A percentile compares a stretch with the other conserved stretches of the same genome.
Conservation (phyloP, 2,329 filamentous ascomycete species). For the Hypoxylon sp. region DNA sequence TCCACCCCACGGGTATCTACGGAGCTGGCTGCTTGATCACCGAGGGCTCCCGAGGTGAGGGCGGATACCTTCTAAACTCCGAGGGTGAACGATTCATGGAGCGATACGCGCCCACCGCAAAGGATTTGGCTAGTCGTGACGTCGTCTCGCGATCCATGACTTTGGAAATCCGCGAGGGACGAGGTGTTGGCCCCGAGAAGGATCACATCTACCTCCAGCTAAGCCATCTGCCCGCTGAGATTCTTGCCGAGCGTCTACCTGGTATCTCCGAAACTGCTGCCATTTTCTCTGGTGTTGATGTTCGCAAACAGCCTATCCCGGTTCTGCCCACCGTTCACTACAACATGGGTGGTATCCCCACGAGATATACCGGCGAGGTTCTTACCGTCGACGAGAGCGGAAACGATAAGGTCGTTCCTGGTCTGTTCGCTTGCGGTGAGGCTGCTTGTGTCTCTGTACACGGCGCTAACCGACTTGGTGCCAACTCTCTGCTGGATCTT, state of each 20-base stretch:
- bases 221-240: slow-evolving; percentile 90
- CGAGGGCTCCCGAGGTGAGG: slow-evolving; percentile 96
- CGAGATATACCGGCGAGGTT: slow-evolving; percentile 96
- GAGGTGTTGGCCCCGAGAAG: slow-evolving; percentile 96
- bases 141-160: slow-evolving; percentile 99
- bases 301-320: slow-evolving; percentile 95
- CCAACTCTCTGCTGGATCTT: slow-evolving; percentile 97
- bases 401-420: slow-evolving; percentile 92
- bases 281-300: slow-evolving; percentile 97
- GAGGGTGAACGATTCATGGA: slow-evolving; percentile 99
- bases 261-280: slow-evolving; percentile 99
- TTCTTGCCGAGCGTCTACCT: slow-evolving; percentile 94
- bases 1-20: slow-evolving; percentile 99
- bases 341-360: slow-evolving; percentile 99
- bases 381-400: slow-evolving; percentile 87
- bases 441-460: slow-evolving; percentile 98
- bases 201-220: slow-evolving; percentile 99
- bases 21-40: slow-evolving; percentile 98
- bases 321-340: slow-evolving; percentile 98
- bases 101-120: slow-evolving; percentile 95
- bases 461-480: slow-evolving; percentile 96
- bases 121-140: slow-evolving; percentile 96
- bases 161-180: slow-evolving; percentile 95
- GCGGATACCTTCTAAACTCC: slow-evolving; percentile 96
- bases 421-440: slow-evolving; percentile 96